Base-by-base conservation (phyloP, 768 basidiomycete species). In the Strobilomyces dryophilus region DNA sequence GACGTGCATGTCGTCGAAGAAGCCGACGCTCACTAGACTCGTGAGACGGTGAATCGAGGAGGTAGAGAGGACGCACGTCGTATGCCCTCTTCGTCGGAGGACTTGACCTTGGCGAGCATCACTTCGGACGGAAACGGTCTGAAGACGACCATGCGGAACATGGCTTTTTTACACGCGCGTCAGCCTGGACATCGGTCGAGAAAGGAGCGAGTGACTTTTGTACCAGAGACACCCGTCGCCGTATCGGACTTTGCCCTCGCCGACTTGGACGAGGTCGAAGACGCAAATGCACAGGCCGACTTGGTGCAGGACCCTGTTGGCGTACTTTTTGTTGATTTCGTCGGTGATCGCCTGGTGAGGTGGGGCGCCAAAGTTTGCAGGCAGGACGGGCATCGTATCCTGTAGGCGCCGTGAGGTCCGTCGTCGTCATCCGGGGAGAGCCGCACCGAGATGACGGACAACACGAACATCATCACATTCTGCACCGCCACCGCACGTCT, bases 211-310 rank as follows among this genome's bases (percentile, higher is more conserved):
- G 55, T 4, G 47, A 95, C 95, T 82, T 78, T 89, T 92, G 66
- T 98, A 94, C 87, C 94, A 98, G 63, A 95, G 74, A 65, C 85
- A 85, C 0, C 95, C 95, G 69, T 99, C 95, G 0, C 95, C 95
- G 62, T 95, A 97, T 34, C 93, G 79, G 5, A 99, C 85, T 57
- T 89, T 94, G 1, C 95, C 95, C 64, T 98, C 94, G 2, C 92
- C 87, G 1, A 84, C 88, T 58, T 92, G 81, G 0, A 84, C 74
- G 37, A 99, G 72, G 67, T 98, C 95, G 56, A 93, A 97, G 1
- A 93, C 81, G 54, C 86, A 91, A 48, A 98, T 80, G 58, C 92
- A 95, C 21, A 99, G 80, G 1, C 95, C 95, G 52, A 95, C 85
- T 51, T 93, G 88, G 62, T 94, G 90, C 17, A 98, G 73, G 43